phyloP scores from a whole-genome alignment of 1,284 basidiomycete genomes.

The Ustilago trichophora region DNA sequence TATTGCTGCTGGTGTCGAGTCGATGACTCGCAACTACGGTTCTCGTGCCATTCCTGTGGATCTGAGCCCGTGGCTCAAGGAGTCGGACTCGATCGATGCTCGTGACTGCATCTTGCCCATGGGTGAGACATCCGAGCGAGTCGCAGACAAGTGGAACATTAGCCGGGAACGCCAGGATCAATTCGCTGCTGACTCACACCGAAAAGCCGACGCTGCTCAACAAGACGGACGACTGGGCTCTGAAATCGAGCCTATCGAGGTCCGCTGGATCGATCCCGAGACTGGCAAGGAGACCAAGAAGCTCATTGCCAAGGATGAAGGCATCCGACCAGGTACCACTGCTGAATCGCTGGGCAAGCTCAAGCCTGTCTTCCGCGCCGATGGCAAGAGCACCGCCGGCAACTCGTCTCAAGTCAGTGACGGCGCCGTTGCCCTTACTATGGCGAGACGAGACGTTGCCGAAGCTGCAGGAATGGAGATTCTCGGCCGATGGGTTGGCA shows the following conservation, averaged over 20 bases:
- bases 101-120: constrained; percentile 66
- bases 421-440: constrained; percentile 60
- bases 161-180: constrained; percentile 54
- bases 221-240: constrained; percentile 52
- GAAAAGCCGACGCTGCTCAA: constrained; percentile 53
- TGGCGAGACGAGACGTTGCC: constrained; percentile 59
- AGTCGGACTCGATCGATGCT: constrained; percentile 56
- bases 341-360: constrained; percentile 52
- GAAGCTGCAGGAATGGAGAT: constrained; percentile 60
- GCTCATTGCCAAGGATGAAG: constrained; percentile 61
- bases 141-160: constrained; percentile 58
- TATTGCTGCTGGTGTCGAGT: constrained; percentile 63
- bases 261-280: constrained; percentile 54
- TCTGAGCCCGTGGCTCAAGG: constrained; percentile 61
- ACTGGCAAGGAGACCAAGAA: constrained; percentile 56
- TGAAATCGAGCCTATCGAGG: constrained; percentile 62
- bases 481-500: constrained; percentile 59
- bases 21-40: constrained; percentile 64
- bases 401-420: constrained; percentile 64
- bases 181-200: constrained; percentile 58
- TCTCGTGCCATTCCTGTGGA: constrained; percentile 64
- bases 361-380: constrained; percentile 59
- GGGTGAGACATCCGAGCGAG: constrained; percentile 62
- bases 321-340: constrained; percentile 55
- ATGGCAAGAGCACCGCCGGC: constrained; percentile 58